phyloP scores from a whole-genome alignment of 2,329 filamentous ascomycete species.

The Chrysoporthe cubensis region DNA sequence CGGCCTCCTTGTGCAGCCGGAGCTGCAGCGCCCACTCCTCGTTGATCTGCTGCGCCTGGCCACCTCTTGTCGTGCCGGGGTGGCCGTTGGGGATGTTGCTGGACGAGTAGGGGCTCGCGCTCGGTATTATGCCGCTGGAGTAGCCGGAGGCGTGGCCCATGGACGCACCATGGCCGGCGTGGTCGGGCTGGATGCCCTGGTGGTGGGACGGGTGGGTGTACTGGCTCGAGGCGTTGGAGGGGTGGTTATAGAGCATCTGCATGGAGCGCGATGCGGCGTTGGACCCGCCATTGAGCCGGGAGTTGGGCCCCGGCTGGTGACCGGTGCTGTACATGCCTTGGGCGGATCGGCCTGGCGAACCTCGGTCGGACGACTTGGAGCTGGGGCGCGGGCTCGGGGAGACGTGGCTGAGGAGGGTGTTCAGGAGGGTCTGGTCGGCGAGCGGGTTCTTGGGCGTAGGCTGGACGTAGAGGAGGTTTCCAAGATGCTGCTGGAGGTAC shows the following conservation, averaged over 20 bases:
- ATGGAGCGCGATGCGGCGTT: constrained; percentile 51
- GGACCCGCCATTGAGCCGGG: constrained; percentile 74
- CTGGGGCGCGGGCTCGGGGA: constrained; percentile 36
- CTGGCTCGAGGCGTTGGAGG: constrained; percentile 63
- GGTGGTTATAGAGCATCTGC: constrained; percentile 71
- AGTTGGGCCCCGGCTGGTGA: constrained; percentile 74
- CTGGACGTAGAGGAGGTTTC: constrained; percentile 62
- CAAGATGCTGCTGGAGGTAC: constrained; percentile 62
- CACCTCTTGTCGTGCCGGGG: constrained; percentile 49
- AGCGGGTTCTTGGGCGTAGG: constrained; percentile 52
- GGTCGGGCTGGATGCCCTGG: constrained; percentile 62
- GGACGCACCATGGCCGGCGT: constrained; percentile 57
- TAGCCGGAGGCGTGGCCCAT: constrained; percentile 65
- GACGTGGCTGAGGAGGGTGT: constrained; percentile 41
- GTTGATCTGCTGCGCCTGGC: constrained; percentile 56
- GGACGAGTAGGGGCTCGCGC: constrained; percentile 62
- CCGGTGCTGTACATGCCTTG: constrained; percentile 74
- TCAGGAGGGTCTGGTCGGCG: constrained; percentile 38
- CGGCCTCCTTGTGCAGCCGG: constrained; percentile 77
- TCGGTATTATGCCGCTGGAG: constrained; percentile 66
- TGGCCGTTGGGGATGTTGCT: constrained; percentile 63
- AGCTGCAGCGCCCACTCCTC: constrained; percentile 90
- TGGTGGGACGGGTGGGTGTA: constrained; percentile 69
- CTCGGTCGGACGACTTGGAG: constrained; percentile 36
- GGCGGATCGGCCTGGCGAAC: constrained; percentile 38